Conservation (phyloP, 2,329 filamentous ascomycete genomes). For the Falciphora oryzae region DNA sequence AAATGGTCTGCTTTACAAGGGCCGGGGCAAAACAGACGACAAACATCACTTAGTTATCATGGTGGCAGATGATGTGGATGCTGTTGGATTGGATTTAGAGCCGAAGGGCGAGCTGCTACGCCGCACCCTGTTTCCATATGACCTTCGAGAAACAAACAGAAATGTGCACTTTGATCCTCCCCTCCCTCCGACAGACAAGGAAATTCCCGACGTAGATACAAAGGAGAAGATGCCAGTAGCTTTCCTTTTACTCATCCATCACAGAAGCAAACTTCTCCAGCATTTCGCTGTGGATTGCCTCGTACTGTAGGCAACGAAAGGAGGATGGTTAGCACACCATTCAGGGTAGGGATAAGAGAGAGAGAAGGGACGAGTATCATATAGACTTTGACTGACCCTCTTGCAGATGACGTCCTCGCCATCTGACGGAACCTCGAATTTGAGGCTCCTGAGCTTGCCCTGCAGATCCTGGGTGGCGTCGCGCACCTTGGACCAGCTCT, state of each 20-base stretch:
- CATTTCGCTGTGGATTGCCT: constrained; percentile 85
- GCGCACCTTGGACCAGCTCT: constrained; percentile 87
- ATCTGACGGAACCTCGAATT: constrained; percentile 90
- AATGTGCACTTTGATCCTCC: background rate
- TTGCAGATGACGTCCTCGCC: constrained; percentile 74
- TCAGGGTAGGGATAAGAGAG: background rate
- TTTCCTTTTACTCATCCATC: constrained; percentile 70
- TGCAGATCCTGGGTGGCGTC: constrained; percentile 87
- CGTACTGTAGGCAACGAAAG: constrained; percentile 56
- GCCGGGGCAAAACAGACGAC: no score
- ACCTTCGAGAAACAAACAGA: background rate
- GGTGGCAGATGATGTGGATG: background rate
- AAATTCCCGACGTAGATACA: background rate
- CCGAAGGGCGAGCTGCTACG: background rate
- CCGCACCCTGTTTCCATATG: background rate
- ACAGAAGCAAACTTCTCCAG: constrained; percentile 96
- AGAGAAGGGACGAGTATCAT: constrained; percentile 1
- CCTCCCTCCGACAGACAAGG: background rate
- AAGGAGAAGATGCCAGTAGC: background rate
- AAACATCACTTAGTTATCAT: no score
- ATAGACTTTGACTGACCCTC: constrained; percentile 58
- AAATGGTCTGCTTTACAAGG: no score
- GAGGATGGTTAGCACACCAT: constrained; percentile 11
- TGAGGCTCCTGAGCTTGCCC: constrained; percentile 79
- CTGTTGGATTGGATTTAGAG: background rate